These are phyloP conservation scores for Lactifluus hygrophoroides DNA, from an alignment of 768 basidiomycete species.

Conservation along the genomic window DNA sequence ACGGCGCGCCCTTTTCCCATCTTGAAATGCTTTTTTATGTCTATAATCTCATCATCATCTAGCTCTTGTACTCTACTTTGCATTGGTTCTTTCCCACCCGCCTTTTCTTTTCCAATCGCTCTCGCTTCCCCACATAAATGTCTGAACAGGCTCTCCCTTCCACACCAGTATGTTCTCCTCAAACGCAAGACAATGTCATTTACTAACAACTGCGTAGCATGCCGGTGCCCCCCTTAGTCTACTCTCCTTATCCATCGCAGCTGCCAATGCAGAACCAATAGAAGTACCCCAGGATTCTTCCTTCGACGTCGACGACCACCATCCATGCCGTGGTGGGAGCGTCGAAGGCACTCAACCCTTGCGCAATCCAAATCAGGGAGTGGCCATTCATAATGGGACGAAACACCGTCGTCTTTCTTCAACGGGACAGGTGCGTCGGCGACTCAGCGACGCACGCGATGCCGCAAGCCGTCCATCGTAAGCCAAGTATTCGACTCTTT, in stretches of 20 bases:
- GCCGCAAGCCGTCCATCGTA: slow-evolving; percentile 68
- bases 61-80: slow-evolving; percentile 12
- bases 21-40: slow-evolving; percentile 19
- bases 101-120: neutral
- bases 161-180: slow-evolving; percentile 7
- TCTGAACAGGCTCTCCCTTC: slow-evolving; percentile 2
- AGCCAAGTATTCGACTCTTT: slow-evolving; percentile 28
- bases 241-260: slow-evolving; percentile 61
- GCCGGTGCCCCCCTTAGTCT: slow-evolving; percentile 34
- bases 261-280: slow-evolving; percentile 43
- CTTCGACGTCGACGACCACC: slow-evolving; percentile 17
- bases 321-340: slow-evolving; percentile 6
- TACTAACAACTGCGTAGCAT: neutral
- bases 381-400: slow-evolving; percentile 22
- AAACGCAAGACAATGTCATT: neutral
- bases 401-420: slow-evolving; percentile 69
- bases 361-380: slow-evolving; percentile 20
- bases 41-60: slow-evolving; percentile 7
- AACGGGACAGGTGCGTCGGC: slow-evolving; percentile 56
- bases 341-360: slow-evolving; percentile 9
- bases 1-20: slow-evolving; percentile 2
- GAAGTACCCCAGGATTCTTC: slow-evolving; percentile 25
- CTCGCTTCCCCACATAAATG: slow-evolving; percentile 1
- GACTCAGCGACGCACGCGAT: slow-evolving; percentile 73
- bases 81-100: neutral